A percentile compares a stretch with the other conserved stretches of the same genome.
Conservation (phyloP, 306 rosid genomes). For the Amphicarpaea edgeworthii region DNA sequence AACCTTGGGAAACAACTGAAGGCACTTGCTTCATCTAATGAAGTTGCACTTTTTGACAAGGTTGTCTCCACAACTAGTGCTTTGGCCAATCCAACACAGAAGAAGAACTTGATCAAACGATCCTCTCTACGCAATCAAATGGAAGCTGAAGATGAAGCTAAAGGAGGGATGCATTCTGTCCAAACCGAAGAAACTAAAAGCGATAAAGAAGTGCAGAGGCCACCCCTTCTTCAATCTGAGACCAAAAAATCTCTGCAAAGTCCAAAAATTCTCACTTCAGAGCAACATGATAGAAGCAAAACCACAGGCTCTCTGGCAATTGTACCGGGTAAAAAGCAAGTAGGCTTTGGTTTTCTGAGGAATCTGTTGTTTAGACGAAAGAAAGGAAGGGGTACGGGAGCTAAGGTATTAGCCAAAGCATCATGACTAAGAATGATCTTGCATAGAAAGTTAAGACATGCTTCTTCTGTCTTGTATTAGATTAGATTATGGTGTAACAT, state of each 20-base stretch:
- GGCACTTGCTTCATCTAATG: conserved; percentile 75
- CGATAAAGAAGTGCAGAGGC: conserved; percentile 43
- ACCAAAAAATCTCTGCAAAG: conserved; percentile 40
- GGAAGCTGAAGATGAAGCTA: conserved; percentile 69
- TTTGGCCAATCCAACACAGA: conserved; percentile 46
- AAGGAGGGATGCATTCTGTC: conserved; percentile 36
- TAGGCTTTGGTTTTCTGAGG: conserved; percentile 69
- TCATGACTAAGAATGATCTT: conserved; percentile 42
- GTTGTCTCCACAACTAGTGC: conserved; percentile 49
- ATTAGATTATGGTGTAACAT: conserved; percentile 13
- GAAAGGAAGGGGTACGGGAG: conserved; percentile 59
- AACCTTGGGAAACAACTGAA: conserved; percentile 80
- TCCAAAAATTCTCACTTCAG: conserved; percentile 40
- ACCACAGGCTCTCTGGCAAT: conserved; percentile 52
- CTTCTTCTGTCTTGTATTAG: not conserved
- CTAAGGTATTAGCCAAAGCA: conserved; percentile 43
- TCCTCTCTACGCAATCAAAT: conserved; percentile 65
- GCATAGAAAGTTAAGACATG: not conserved
- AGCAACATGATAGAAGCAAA: conserved; percentile 44
- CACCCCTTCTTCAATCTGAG: conserved; percentile 45
- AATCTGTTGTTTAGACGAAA: conserved; percentile 61
- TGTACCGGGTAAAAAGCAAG: conserved; percentile 60
- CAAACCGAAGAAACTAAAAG: conserved; percentile 45
- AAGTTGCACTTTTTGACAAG: conserved; percentile 56
- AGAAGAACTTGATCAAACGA: conserved; percentile 59